Evolutionary conservation across 164 flowering plant genomes (phyloP).

Genomic region (Amborella trichopoda): DNA sequence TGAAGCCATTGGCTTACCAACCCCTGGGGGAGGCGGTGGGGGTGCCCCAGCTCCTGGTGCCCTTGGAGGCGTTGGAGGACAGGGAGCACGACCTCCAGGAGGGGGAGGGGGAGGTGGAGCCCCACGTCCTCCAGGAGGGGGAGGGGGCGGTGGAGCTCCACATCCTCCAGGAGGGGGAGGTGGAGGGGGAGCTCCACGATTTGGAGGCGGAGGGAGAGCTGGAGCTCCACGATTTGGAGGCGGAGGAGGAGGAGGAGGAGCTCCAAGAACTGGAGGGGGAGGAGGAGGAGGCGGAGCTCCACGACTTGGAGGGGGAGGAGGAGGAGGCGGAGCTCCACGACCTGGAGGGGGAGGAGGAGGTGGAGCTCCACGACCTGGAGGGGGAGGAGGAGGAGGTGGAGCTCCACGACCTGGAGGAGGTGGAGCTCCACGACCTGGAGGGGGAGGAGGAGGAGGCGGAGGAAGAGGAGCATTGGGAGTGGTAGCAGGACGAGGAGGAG

Average conservation of each 20-base stretch:
- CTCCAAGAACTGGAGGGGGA: conserved; percentile 2
- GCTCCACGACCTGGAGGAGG: conserved; percentile 13
- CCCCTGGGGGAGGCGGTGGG: conserved; percentile 56
- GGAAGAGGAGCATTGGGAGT: not conserved
- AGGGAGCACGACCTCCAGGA: conserved; percentile 5
- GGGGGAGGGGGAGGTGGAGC: conserved; percentile 24
- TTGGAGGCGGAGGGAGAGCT: not conserved
- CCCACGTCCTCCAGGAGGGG: not conserved
- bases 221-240: not conserved
- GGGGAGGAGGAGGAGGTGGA: conserved; percentile 22
- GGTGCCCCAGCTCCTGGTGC: conserved; percentile 48
- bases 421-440: conserved; percentile 13
- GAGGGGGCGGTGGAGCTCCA: not conserved
- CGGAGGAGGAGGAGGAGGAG: not conserved
- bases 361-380: conserved; percentile 10
- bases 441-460: conserved; percentile 13
- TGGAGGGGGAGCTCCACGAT: not conserved
- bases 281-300: conserved; percentile 23
- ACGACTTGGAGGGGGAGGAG: conserved; percentile 22
- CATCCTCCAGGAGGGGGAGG: too few relatives aligned
- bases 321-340: conserved; percentile 25
- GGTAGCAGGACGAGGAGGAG: conserved; percentile 6
- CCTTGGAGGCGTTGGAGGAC: conserved; percentile 24
- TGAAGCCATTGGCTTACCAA: conserved; percentile 16
- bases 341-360: conserved; percentile 28